Percentiles rank a stretch among this genome's conserved stretches.
Evolutionary conservation across 371 early-diverging fungal species (phyloP).

Genomic region (Caulochytrium protostelioides): DNA sequence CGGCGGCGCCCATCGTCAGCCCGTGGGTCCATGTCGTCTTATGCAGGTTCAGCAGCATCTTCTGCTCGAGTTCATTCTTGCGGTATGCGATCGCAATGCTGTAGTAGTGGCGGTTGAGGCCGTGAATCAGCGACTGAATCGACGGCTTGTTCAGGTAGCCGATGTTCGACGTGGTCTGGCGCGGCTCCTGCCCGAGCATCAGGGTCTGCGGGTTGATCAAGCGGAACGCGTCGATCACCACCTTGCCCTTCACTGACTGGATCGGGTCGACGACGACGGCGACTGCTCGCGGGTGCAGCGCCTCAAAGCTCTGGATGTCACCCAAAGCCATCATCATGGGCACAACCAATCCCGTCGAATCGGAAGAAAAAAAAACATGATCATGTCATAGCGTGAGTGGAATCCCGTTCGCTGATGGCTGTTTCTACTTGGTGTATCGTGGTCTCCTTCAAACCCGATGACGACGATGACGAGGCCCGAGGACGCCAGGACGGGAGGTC

Average conservation of each 20-base stretch:
- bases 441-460: too few species aligned
- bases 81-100: constrained; percentile 97
- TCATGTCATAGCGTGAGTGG: too few species aligned
- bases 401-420: too few species aligned
- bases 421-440: too few species aligned
- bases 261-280: constrained; percentile 99
- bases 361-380: too few species aligned
- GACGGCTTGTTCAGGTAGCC: constrained; percentile 98
- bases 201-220: constrained; percentile 78
- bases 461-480: background rate
- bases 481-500: background rate
- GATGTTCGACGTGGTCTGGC: constrained; percentile 97
- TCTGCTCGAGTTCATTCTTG: constrained; percentile 96
- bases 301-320: constrained; percentile 94
- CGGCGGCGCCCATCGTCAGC: constrained; percentile 66
- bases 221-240: constrained; percentile 99
- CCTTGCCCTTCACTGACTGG: constrained; percentile 99
- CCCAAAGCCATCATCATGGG: too few species aligned
- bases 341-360: too few species aligned
- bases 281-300: constrained; percentile 88
- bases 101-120: constrained; percentile 98
- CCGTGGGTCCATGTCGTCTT: constrained; percentile 98
- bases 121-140: constrained; percentile 97
- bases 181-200: constrained; percentile 86
- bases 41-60: constrained; percentile 96